These are phyloP conservation scores for Podaxis sp. DNA, from an alignment of 768 basidiomycete genomes.

Conservation along the genomic window DNA sequence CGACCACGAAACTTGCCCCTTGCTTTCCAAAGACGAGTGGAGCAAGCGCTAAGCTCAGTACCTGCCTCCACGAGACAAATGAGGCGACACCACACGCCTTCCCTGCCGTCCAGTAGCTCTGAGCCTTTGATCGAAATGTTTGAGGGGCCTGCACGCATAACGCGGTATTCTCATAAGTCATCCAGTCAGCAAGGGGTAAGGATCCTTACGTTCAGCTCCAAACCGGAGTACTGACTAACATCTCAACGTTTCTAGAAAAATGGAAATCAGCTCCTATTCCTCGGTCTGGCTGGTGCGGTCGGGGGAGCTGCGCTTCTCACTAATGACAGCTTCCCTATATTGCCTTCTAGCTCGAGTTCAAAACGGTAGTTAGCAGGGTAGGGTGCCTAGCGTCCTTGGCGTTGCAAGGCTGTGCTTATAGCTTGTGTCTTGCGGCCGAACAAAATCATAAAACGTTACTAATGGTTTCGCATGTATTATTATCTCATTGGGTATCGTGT, in stretches of 20 bases:
- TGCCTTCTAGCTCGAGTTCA: neutral
- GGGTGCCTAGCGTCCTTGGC: neutral
- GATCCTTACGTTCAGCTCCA: neutral
- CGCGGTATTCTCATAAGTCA: slow-evolving; percentile 26
- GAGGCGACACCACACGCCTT: slow-evolving; percentile 18
- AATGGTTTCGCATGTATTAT: neutral
- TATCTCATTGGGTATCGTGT: neutral
- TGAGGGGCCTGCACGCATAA: slow-evolving; percentile 44
- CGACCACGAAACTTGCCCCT: slow-evolving; percentile 27
- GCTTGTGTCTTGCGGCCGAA: neutral
- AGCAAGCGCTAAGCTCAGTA: slow-evolving; percentile 14
- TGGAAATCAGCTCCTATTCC: slow-evolving; percentile 3
- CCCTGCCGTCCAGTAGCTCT: slow-evolving; percentile 22
- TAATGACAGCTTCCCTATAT: neutral
- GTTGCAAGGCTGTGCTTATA: slow-evolving; percentile 3
- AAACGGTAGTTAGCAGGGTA: neutral
- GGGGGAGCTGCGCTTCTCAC: slow-evolving; percentile 20
- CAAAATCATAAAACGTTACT: slow-evolving; percentile 1
- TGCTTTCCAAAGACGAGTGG: slow-evolving; percentile 23
- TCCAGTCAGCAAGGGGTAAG: slow-evolving; percentile 20
- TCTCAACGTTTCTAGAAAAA: neutral
- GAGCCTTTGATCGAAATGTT: slow-evolving; percentile 37
- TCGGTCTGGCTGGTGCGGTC: slow-evolving; percentile 19
- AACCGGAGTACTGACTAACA: neutral
- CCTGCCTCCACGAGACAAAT: slow-evolving; percentile 21